Evolutionary conservation across 352 stramenopile species (phyloP).

Genomic region (Pelagophyceae sp.): DNA sequence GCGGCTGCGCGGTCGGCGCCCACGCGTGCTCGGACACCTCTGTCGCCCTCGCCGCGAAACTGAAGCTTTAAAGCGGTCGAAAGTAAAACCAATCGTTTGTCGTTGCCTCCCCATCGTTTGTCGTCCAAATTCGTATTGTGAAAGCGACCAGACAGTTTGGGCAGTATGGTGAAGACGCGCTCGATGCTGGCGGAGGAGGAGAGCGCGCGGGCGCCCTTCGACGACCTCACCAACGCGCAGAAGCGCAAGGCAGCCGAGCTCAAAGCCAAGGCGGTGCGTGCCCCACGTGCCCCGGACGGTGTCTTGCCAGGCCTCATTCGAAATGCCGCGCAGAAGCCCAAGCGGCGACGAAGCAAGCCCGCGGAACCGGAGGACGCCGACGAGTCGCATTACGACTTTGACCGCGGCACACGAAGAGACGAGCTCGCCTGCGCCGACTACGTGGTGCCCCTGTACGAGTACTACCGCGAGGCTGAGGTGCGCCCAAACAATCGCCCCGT

Average conservation of each 20-base stretch:
- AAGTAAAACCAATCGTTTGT: too few species aligned
- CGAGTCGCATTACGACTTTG: neutral
- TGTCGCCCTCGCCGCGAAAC: too few species aligned
- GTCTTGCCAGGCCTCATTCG: neutral
- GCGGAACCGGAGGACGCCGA: neutral
- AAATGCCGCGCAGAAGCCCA: neutral
- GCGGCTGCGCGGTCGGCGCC: too few species aligned
- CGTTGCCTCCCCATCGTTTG: too few species aligned
- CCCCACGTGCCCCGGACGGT: neutral
- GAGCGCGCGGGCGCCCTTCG: neutral
- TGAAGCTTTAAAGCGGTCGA: too few species aligned
- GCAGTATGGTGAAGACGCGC: neutral
- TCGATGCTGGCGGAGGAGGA: neutral
- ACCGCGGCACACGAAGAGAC: neutral
- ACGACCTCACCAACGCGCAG: neutral
- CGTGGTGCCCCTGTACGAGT: constrained; percentile 52
- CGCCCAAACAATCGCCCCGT: too few species aligned
- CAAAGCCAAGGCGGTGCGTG: neutral
- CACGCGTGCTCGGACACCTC: too few species aligned
- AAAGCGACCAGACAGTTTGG: too few species aligned
- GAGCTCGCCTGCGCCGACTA: constrained; percentile 34
- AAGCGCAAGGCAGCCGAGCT: neutral
- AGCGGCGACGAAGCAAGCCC: neutral
- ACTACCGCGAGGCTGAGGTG: constrained; percentile 49
- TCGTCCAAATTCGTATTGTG: too few species aligned